Percentiles rank a stretch among this genome's conserved stretches.
Conservation (phyloP, 1,284 basidiomycete genomes). For the Taiwanofungus camphoratus region DNA sequence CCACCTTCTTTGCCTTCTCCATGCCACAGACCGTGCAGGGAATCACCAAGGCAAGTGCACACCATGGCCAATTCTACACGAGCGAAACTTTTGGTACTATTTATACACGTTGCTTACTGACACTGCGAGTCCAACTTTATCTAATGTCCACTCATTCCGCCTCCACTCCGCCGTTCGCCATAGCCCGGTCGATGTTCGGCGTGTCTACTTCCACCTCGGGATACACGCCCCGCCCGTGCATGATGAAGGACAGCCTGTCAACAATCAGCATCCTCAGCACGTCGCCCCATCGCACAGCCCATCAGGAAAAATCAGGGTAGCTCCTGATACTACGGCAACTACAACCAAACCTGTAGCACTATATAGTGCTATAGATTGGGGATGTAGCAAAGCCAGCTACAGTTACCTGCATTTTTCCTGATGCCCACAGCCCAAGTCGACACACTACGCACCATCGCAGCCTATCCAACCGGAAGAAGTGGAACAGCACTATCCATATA, state of each 20-base stretch:
- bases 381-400: no score
- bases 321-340: background rate
- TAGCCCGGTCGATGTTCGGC: background rate
- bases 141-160: no score
- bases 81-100: no score
- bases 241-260: slow-evolving; percentile 40
- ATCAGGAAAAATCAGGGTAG: background rate
- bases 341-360: background rate
- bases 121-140: no score
- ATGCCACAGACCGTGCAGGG: no score
- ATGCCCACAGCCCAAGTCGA: background rate
- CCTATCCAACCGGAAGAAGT: slow-evolving; percentile 40
- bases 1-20: no score
- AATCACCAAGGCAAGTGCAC: no score
- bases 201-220: background rate
- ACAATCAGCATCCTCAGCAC: background rate
- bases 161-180: slow-evolving; percentile 7
- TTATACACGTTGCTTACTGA: no score
- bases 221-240: slow-evolving; percentile 37
- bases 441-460: slow-evolving; percentile 34
- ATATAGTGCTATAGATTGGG: no score
- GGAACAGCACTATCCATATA: slow-evolving; percentile 46
- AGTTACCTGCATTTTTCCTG: background rate
- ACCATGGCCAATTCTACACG: no score
- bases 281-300: background rate